Percentiles rank a stretch among this genome's conserved stretches.
Conservation (phyloP, 2,329 filamentous ascomycete genomes). For the Zymoseptoria brevis region DNA sequence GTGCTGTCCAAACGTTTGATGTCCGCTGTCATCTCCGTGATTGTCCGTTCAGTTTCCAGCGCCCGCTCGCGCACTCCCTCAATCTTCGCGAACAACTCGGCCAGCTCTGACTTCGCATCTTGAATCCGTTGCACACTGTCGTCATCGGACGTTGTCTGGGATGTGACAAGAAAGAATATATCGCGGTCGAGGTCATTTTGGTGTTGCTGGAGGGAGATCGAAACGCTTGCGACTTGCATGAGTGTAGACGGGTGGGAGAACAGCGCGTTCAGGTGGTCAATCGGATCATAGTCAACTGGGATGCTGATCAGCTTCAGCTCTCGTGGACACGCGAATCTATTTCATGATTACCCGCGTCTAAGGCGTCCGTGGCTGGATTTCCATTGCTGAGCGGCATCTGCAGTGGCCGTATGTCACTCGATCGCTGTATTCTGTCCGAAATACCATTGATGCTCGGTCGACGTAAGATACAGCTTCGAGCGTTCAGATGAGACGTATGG, state of each 20-base stretch:
- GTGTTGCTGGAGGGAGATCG: slow-evolving; percentile 62
- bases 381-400: slow-evolving; percentile 7
- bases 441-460: neutral
- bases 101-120: slow-evolving; percentile 80
- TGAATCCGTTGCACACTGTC: slow-evolving; percentile 88
- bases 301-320: neutral
- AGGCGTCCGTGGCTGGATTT: slow-evolving; percentile 9
- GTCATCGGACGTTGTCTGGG: slow-evolving; percentile 76
- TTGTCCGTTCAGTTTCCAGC: slow-evolving; percentile 85
- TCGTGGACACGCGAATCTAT: neutral
- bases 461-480: neutral
- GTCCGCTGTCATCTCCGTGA: slow-evolving; percentile 97
- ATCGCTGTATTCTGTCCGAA: neutral
- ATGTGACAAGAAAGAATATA: slow-evolving; percentile 62
- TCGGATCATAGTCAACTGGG: slow-evolving; percentile 77
- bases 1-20: slow-evolving; percentile 96
- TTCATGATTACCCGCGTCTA: slow-evolving; percentile 16
- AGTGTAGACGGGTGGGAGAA: slow-evolving; percentile 86
- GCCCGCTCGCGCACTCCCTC: slow-evolving; percentile 85
- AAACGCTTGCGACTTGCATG: slow-evolving; percentile 65
- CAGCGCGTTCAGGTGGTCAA: slow-evolving; percentile 85
- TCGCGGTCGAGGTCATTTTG: slow-evolving; percentile 75
- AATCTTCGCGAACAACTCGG: slow-evolving; percentile 86
- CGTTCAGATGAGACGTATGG: neutral
- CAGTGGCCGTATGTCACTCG: neutral